Percentiles rank a stretch among this genome's conserved stretches.
Evolutionary conservation across 345 rosid species (phyloP).

Genomic region (Gossypium herbaceum): DNA sequence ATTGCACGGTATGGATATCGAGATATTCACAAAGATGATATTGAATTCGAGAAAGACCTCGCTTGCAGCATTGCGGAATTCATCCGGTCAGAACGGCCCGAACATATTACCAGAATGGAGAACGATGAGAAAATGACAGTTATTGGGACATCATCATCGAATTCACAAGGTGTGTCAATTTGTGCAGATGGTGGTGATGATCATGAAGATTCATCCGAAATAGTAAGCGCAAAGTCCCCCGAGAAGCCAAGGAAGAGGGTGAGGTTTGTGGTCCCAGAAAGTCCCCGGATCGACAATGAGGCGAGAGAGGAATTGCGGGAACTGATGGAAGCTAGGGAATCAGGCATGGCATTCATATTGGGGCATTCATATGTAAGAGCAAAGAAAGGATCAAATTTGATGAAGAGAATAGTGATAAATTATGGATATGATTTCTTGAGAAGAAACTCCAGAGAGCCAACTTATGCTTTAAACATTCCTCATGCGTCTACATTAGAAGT

Average conservation of each 20-base stretch:
- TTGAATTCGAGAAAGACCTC: constrained; percentile 85
- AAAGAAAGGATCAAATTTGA: constrained; percentile 74
- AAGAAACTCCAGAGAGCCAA: constrained; percentile 76
- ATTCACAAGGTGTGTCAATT: constrained; percentile 45
- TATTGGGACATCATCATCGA: constrained; percentile 66
- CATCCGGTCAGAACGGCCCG: constrained; percentile 52
- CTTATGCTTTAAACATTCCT: constrained; percentile 61
- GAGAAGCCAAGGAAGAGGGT: constrained; percentile 51
- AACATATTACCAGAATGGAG: constrained; percentile 21
- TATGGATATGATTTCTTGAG: constrained; percentile 84
- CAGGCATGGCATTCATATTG: constrained; percentile 84
- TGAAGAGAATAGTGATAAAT: constrained; percentile 78
- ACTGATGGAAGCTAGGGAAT: constrained; percentile 85
- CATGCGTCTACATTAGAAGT: constrained; percentile 91
- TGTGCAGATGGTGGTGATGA: constrained; percentile 33
- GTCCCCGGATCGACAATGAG: constrained; percentile 36
- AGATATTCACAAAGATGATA: constrained; percentile 77
- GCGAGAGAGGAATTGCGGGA: constrained; percentile 65
- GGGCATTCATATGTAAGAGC: constrained; percentile 87
- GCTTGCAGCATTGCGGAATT: constrained; percentile 76
- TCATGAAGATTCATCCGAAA: constrained; percentile 16
- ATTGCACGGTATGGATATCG: constrained; percentile 95
- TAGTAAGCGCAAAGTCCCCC: constrained; percentile 20
- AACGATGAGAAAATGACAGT: constrained; percentile 63
- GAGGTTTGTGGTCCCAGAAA: constrained; percentile 72